Evolutionary conservation across 495 filamentous ascomycete genomes (phyloP).

Genomic region (Annulohypoxylon nitens): DNA sequence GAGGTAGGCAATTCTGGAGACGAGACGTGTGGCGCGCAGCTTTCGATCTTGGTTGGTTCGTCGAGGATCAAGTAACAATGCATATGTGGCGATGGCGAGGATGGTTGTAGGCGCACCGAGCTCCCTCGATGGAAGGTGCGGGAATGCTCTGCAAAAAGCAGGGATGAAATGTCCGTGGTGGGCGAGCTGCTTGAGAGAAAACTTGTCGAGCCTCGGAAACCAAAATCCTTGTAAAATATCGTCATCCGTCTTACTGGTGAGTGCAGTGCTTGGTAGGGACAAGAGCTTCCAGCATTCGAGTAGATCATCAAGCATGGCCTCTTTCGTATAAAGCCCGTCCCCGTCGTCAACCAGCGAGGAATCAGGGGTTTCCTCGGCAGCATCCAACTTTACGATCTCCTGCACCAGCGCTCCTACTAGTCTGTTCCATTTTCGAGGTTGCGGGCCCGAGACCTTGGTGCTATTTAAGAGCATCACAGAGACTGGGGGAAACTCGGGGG

Average conservation of each 20-base stretch:
- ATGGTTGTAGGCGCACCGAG: constrained; percentile 47
- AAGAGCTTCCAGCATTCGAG: constrained; percentile 58
- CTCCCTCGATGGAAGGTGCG: constrained; percentile 40
- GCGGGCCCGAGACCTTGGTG: constrained; percentile 50
- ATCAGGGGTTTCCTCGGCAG: constrained; percentile 38
- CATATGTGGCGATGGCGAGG: constrained; percentile 59
- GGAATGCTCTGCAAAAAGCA: constrained; percentile 53
- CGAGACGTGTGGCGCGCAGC: constrained; percentile 42
- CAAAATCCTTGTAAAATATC: constrained; percentile 42
- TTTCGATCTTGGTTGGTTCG: constrained; percentile 34
- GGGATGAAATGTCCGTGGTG: constrained; percentile 34
- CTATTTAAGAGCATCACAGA: constrained; percentile 57
- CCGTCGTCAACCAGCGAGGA: constrained; percentile 42
- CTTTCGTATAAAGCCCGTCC: constrained; percentile 45
- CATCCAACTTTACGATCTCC: constrained; percentile 49
- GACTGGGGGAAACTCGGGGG: constrained; percentile 52
- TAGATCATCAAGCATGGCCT: constrained; percentile 56
- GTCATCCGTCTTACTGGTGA: constrained; percentile 4
- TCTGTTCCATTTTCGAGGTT: constrained; percentile 49
- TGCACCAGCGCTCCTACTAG: constrained; percentile 53
- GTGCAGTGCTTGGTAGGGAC: constrained; percentile 38
- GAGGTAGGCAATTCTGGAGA: constrained; percentile 41
- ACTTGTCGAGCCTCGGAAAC: constrained; percentile 42
- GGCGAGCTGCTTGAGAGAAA: constrained; percentile 22
- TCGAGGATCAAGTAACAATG: constrained; percentile 53